Evolutionary conservation across 1,284 basidiomycete genomes (phyloP).

Genomic region (Pseudozyma sp.): DNA sequence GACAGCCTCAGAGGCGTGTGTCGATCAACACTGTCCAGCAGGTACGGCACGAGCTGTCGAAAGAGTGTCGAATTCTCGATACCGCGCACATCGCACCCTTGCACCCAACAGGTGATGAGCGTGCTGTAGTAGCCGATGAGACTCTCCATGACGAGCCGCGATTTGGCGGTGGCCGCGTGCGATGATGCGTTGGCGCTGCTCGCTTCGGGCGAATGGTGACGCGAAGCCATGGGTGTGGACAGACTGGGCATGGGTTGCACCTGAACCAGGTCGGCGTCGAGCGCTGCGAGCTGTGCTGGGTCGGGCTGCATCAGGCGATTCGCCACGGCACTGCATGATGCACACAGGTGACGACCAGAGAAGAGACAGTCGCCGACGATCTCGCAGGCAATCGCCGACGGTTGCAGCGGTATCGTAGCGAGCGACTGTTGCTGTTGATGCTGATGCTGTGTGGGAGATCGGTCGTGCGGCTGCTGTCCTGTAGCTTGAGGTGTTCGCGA

Average conservation of each 20-base stretch:
- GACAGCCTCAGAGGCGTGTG: conserved; percentile 32
- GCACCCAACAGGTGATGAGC: conserved; percentile 44
- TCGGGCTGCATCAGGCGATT: conserved; percentile 43
- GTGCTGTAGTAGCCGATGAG: conserved; percentile 47
- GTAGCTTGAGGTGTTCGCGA: conserved; percentile 5
- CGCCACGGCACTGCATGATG: conserved; percentile 37
- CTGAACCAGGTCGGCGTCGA: conserved; percentile 27
- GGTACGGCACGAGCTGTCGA: conserved; percentile 33
- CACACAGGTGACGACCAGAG: conserved; percentile 31
- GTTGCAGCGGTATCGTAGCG: conserved; percentile 4
- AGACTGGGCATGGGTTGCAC: conserved; percentile 37
- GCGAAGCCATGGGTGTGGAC: conserved; percentile 33
- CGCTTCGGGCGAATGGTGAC: conserved; percentile 23
- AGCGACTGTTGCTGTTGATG: conserved; percentile 3
- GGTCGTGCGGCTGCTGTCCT: conserved; percentile 2
- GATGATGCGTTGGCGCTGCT: background rate
- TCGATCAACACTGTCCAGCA: conserved; percentile 30
- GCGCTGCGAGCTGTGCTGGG: conserved; percentile 19
- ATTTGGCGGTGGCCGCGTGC: conserved; percentile 22
- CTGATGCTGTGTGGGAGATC: background rate
- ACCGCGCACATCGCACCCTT: conserved; percentile 41
- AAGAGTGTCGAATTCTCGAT: conserved; percentile 36
- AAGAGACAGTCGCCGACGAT: conserved; percentile 48
- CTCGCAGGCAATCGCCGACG: conserved; percentile 19
- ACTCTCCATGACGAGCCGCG: conserved; percentile 34